These are phyloP conservation scores for Lophium mytilinum DNA, from an alignment of 495 filamentous ascomycete species.

Conservation along the genomic window DNA sequence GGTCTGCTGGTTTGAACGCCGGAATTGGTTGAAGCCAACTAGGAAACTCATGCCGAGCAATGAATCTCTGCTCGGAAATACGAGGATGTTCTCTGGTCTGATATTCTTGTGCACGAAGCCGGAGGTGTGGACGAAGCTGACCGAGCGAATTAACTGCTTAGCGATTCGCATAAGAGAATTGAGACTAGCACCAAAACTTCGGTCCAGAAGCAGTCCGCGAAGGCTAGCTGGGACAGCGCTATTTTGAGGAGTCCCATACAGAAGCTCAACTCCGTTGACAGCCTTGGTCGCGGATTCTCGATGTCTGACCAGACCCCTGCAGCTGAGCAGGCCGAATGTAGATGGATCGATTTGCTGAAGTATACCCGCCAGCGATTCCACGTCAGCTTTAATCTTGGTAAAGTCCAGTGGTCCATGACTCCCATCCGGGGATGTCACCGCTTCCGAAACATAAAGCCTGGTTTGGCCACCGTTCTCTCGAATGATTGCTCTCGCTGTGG, in stretches of 20 bases:
- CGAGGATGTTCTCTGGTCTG: conserved; percentile 45
- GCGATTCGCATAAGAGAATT: conserved; percentile 36
- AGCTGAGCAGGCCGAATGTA: conserved; percentile 11
- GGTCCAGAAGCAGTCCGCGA: background rate
- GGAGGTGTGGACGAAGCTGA: conserved; percentile 45
- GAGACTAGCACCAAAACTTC: conserved; percentile 13
- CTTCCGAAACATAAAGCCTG: background rate
- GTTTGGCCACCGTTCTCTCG: background rate
- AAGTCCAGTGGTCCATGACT: background rate
- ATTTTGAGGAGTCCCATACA: background rate
- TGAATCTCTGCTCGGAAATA: conserved; percentile 30
- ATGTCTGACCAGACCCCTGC: background rate
- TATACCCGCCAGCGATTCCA: conserved; percentile 9
- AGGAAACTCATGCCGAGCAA: conserved; percentile 34
- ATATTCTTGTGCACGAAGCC: conserved; percentile 53
- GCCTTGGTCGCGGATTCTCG: background rate
- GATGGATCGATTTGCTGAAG: conserved; percentile 2
- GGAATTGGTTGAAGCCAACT: conserved; percentile 45
- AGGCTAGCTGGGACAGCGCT: background rate
- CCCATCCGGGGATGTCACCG: background rate
- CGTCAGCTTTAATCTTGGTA: background rate
- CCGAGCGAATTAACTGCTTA: conserved; percentile 36
- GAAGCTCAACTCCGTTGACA: background rate
- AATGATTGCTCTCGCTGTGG: background rate
- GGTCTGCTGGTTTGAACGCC: conserved; percentile 35